Base-by-base conservation (phyloP, 257 asterid genomes). In the Petunia secreta region DNA sequence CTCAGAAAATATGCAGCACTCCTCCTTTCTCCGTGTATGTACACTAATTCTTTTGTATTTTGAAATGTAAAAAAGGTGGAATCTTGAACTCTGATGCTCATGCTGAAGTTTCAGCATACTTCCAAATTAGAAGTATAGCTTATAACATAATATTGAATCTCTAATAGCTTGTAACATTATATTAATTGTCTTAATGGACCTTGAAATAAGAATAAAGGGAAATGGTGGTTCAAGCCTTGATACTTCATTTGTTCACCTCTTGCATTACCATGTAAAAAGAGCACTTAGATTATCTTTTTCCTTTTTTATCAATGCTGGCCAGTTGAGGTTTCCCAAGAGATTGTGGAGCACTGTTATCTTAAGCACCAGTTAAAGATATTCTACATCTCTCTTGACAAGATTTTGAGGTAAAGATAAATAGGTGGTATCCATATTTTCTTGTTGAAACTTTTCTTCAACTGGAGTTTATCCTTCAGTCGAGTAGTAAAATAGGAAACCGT, bases 51-150 rank as follows among this genome's bases (percentile, higher is more conserved):
- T 76, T 76, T 10, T 38, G 69, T 58, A 58, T 16, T 55, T 25
- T 64, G 71, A 46, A 58, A 16, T 76, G 80, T 16, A 76, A 58
- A 76, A 76, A 76, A 52, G 53, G 69, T 58, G 16, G 13, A 76
- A 76, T 76, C 79, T n/a, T 14, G 16, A 69, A 3, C 57, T 44
- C 75, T 9, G 48, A 25, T 25, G 77, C 50, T 46, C 25, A 2
- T 25, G 77, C 25, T 69, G 59, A 46, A 46, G 58, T 69, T 69
- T 69, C 76, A 16, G 1, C 39, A 8, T 57, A 46, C 59, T 46
- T 69, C 5, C 40, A 67, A 41, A 69, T 16, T 25, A 46, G 16
- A 69, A 69, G 25, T 46, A 48, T 25, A 69, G 40, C 25, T 69
- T 46, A 46, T 25, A 69, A 46, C 77, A 69, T 46, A 46, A 46